These are phyloP conservation scores for Gossypium anomalum DNA, from an alignment of 345 rosid species.

Conservation along the genomic window DNA sequence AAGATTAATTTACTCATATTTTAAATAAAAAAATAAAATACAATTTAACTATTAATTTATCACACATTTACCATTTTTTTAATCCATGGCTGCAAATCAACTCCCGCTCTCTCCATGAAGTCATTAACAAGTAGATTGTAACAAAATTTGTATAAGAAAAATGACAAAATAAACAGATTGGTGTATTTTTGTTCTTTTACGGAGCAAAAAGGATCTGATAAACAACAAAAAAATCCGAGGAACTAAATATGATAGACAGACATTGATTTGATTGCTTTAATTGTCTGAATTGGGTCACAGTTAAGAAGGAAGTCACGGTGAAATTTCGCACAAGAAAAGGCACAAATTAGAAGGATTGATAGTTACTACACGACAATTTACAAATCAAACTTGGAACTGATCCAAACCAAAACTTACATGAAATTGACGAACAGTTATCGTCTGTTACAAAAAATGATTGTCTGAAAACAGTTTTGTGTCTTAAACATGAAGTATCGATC, in stretches of 20 bases:
- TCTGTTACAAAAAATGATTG: background rate
- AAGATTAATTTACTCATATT: no score
- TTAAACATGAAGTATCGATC: background rate
- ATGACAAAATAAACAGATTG: background rate
- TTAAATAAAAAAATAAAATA: no score
- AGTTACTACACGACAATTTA: conserved; percentile 27
- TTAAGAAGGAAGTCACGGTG: background rate
- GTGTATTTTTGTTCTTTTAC: background rate
- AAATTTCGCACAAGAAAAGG: background rate
- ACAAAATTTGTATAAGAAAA: background rate
- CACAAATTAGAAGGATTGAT: background rate
- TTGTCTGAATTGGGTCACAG: background rate
- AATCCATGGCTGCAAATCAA: no score
- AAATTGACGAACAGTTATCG: background rate
- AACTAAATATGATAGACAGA: background rate
- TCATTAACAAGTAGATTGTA: background rate
- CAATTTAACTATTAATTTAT: no score
- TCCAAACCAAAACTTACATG: background rate
- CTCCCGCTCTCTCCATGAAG: no score
- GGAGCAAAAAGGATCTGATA: background rate
- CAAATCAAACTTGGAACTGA: conserved; percentile 16
- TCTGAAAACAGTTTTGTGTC: background rate
- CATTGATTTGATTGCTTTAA: conserved; percentile 16
- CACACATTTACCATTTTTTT: no score
- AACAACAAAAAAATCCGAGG: background rate